These are phyloP conservation scores for Metschnikowia dekortorum DNA, from an alignment of 805 yeast genomes.

Conservation along the genomic window DNA sequence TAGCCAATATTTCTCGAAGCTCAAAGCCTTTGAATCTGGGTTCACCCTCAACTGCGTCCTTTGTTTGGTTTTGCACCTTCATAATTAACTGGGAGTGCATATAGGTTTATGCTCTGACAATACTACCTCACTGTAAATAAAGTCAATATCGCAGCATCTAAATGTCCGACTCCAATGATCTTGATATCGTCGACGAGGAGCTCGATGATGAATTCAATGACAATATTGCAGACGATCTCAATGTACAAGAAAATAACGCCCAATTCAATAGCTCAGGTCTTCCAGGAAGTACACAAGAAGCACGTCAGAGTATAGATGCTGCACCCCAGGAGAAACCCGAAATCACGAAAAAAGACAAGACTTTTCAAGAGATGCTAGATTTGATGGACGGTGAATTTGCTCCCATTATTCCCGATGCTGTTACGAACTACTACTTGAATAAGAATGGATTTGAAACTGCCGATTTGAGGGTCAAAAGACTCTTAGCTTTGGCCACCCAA, in stretches of 20 bases:
- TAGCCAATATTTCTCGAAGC: too few relatives aligned
- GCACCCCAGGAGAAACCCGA: constrained; percentile 50
- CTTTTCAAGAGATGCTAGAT: constrained; percentile 76
- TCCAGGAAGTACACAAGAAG: not conserved
- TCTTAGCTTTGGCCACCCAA: constrained; percentile 92
- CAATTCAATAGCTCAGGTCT: not conserved
- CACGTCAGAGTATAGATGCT: constrained; percentile 8
- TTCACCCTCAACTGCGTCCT: too few relatives aligned
- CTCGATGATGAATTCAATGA: constrained; percentile 25
- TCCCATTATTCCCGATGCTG: constrained; percentile 95
- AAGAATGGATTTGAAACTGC: constrained; percentile 81
- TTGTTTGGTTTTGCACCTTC: too few relatives aligned
- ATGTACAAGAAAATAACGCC: not conserved
- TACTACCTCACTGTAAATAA: not conserved
- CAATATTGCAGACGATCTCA: constrained; percentile 12
- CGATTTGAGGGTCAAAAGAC: constrained; percentile 68
- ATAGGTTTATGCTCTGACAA: not conserved
- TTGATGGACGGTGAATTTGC: constrained; percentile 87
- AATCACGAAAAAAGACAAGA: constrained; percentile 71
- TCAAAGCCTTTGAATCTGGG: too few relatives aligned
- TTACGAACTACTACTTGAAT: constrained; percentile 84
- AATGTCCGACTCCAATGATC: not conserved
- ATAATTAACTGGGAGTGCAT: not conserved
- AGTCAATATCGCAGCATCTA: not conserved
- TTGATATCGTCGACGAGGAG: constrained; percentile 13